Percentiles rank a stretch among this genome's conserved stretches.
phyloP scores from a whole-genome alignment of 257 asterid genomes.

The Forsythia suspensa region DNA sequence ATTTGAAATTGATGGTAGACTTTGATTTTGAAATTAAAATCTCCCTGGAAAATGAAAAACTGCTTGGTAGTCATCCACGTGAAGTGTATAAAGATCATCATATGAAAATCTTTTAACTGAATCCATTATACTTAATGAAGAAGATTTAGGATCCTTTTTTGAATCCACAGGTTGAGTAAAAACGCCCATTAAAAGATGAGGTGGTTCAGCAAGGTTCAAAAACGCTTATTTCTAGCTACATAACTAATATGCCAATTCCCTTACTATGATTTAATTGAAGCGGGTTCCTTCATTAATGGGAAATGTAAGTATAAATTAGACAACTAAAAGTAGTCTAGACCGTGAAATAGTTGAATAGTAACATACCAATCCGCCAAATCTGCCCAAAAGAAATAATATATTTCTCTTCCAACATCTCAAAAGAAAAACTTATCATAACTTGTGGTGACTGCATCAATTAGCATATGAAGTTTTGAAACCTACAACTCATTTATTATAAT shows the following conservation, averaged over 20 bases:
- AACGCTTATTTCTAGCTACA: neutral
- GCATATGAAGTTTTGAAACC: conserved; percentile 90
- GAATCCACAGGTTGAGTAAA: too few species aligned
- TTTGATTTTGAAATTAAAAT: too few species aligned
- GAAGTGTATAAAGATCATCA: too few species aligned
- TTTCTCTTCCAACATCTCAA: conserved; percentile 91
- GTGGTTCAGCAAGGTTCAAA: neutral
- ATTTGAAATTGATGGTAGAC: too few species aligned
- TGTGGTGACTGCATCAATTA: conserved; percentile 71
- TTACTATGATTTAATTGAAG: neutral
- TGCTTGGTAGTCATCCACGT: too few species aligned
- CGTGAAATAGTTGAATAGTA: neutral
- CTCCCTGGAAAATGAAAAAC: too few species aligned
- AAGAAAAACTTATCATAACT: conserved; percentile 89
- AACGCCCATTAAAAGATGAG: neutral
- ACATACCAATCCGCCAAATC: conserved; percentile 97
- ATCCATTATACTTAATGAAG: too few species aligned
- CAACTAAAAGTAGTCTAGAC: conserved; percentile 6
- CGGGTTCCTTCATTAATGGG: neutral
- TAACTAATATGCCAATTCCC: neutral
- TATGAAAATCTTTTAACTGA: too few species aligned
- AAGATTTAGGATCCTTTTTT: too few species aligned
- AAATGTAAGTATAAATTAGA: neutral
- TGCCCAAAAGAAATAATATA: conserved; percentile 94
- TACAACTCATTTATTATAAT: conserved; percentile 31